Evolutionary conservation across 73 alveolate species (phyloP).

Genomic region (Loxodes magnus): DNA sequence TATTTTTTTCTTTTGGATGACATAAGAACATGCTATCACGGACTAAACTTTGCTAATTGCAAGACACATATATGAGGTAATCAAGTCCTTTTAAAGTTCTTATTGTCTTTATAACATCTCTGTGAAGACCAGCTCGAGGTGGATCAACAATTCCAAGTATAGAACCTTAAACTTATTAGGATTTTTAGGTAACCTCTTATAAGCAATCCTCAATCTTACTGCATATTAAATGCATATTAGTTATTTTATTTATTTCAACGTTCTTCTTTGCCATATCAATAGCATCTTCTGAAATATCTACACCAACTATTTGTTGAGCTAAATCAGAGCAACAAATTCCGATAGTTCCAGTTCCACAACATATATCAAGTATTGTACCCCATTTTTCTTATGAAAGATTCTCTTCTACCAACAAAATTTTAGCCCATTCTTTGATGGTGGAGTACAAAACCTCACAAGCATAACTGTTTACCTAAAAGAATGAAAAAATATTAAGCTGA

Average conservation of each 20-base stretch:
- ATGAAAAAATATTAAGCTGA: slow-evolving; percentile 60
- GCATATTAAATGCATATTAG: slow-evolving; percentile 28
- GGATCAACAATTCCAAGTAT: slow-evolving; percentile 76
- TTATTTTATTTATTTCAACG: slow-evolving; percentile 37
- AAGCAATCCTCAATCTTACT: slow-evolving; percentile 71
- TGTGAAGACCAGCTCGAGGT: slow-evolving; percentile 74
- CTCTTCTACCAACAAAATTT: slow-evolving; percentile 40
- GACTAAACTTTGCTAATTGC: slow-evolving; percentile 51
- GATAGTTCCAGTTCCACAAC: slow-evolving; percentile 88
- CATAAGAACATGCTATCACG: slow-evolving; percentile 43
- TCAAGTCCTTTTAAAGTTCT: slow-evolving; percentile 80
- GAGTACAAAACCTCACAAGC: slow-evolving; percentile 66
- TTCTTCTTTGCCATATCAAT: slow-evolving; percentile 51
- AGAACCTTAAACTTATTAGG: slow-evolving; percentile 14
- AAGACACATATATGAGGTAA: slow-evolving; percentile 60
- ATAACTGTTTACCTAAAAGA: slow-evolving; percentile 65
- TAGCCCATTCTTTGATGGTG: slow-evolving; percentile 20
- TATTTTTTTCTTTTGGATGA: slow-evolving; percentile 41
- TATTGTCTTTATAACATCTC: slow-evolving; percentile 47
- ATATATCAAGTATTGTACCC: slow-evolving; percentile 57
- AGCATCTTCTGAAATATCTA: slow-evolving; percentile 64
- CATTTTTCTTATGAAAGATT: slow-evolving; percentile 31
- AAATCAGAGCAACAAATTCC: slow-evolving; percentile 52
- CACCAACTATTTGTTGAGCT: slow-evolving; percentile 55
- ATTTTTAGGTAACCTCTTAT: slow-evolving; percentile 35